Conservation (phyloP, 495 filamentous ascomycete species). For the Penicillium paxilli region DNA sequence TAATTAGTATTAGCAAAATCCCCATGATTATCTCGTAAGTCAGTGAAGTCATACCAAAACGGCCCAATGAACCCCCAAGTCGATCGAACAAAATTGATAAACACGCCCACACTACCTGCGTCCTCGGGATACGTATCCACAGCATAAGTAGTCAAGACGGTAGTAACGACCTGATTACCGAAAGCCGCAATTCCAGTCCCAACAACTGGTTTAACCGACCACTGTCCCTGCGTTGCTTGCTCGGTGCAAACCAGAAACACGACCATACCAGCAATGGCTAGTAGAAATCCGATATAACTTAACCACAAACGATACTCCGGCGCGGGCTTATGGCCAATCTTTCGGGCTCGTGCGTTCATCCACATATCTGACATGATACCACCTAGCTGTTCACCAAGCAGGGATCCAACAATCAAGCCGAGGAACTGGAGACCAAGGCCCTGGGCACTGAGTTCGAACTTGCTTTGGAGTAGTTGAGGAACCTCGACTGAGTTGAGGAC, state of each 20-base stretch:
- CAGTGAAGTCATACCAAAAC: constrained; percentile 58
- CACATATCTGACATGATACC: constrained; percentile 52
- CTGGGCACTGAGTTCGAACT: constrained; percentile 53
- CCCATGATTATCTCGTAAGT: too few relatives aligned
- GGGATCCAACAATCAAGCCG: constrained; percentile 53
- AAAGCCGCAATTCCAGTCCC: constrained; percentile 52
- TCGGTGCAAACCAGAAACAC: constrained; percentile 52
- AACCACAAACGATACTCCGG: constrained; percentile 56
- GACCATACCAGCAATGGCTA: constrained; percentile 48
- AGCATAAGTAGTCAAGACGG: constrained; percentile 56
- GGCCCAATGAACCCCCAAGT: constrained; percentile 61
- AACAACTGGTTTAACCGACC: constrained; percentile 49
- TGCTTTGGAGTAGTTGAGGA: constrained; percentile 49
- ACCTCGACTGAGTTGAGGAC: constrained; percentile 55
- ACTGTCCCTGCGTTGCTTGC: constrained; percentile 37
- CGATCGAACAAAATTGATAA: constrained; percentile 57
- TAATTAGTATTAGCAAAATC: not conserved
- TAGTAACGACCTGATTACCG: constrained; percentile 60
- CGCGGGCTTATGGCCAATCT: constrained; percentile 29
- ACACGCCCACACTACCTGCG: constrained; percentile 52
- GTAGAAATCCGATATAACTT: constrained; percentile 48
- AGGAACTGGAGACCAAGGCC: constrained; percentile 56
- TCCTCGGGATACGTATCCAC: constrained; percentile 55
- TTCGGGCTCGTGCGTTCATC: constrained; percentile 43
- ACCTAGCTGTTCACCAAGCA: constrained; percentile 57